Conservation (phyloP, 1,139 yeast genomes). For the Blastobotrys ciferrii region DNA sequence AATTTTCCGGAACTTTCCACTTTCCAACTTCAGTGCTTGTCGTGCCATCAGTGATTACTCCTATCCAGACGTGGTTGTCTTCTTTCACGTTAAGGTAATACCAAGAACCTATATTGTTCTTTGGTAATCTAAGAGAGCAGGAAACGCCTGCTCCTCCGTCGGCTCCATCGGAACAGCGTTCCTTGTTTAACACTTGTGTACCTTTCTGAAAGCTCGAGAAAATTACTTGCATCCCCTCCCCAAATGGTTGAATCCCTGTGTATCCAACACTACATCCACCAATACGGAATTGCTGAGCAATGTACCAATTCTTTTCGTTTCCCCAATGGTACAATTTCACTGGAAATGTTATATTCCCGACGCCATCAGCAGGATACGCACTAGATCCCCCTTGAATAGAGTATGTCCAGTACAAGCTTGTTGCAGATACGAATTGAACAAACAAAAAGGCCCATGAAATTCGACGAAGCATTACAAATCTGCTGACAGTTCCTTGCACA, state of each 20-base stretch:
- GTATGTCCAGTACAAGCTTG: background rate
- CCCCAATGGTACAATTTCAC: background rate
- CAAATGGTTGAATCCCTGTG: background rate
- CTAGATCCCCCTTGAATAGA: background rate
- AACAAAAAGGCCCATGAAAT: background rate
- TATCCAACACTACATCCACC: background rate
- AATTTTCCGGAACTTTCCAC: background rate
- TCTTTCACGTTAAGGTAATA: background rate
- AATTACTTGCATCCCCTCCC: slow-evolving; percentile 1
- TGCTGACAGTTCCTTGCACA: too few relatives aligned
- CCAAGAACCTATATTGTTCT: background rate
- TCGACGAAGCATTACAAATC: background rate
- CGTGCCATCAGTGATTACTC: background rate
- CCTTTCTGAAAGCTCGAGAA: slow-evolving; percentile 1
- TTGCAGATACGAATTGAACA: background rate
- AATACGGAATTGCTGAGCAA: slow-evolving; percentile 1
- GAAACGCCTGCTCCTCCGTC: slow-evolving; percentile 2
- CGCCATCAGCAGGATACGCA: background rate
- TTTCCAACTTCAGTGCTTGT: background rate
- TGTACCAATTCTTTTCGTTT: slow-evolving; percentile 1
- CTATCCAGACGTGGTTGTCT: background rate
- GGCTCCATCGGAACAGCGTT: slow-evolving; percentile 3
- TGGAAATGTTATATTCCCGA: background rate
- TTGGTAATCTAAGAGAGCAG: background rate
- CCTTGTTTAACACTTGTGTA: background rate